Conservation (phyloP, 257 asterid species). For the Ballota nigra region DNA sequence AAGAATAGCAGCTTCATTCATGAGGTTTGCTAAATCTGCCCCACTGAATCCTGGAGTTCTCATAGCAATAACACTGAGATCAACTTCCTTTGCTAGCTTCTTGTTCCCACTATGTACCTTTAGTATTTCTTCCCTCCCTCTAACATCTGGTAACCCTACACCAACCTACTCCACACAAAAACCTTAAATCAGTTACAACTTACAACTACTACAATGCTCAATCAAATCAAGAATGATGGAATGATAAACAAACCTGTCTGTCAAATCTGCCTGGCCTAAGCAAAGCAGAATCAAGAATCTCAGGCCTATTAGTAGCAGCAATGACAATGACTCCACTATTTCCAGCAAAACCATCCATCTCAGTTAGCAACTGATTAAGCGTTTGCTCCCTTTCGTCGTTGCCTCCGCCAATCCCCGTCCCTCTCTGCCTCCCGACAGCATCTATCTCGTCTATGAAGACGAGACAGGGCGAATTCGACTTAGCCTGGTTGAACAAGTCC, state of each 20-base stretch:
- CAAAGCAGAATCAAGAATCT: constrained; percentile 67
- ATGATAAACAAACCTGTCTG: constrained; percentile 38
- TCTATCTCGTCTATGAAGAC: constrained; percentile 71
- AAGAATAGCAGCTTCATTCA: constrained; percentile 78
- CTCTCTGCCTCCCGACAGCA: constrained; percentile 73
- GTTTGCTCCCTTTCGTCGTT: constrained; percentile 80
- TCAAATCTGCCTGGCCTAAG: constrained; percentile 74
- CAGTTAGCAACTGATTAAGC: constrained; percentile 62
- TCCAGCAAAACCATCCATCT: constrained; percentile 66
- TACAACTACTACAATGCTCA: too few species aligned
- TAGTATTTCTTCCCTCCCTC: constrained; percentile 61
- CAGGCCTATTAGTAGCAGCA: constrained; percentile 72
- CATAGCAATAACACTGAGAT: constrained; percentile 58
- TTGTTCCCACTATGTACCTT: constrained; percentile 53
- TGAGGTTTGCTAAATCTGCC: constrained; percentile 66
- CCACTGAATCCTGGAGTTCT: constrained; percentile 77
- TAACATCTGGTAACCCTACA: constrained; percentile 62
- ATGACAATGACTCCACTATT: constrained; percentile 59
- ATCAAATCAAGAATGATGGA: neutral
- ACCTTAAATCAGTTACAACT: neutral
- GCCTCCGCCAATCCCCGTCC: constrained; percentile 82
- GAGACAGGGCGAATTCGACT: constrained; percentile 51
- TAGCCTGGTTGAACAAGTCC: constrained; percentile 64
- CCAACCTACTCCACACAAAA: constrained; percentile 36
- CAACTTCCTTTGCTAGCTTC: constrained; percentile 42